Conservation (phyloP, 306 rosid genomes). For the Acmispon strigosus region DNA sequence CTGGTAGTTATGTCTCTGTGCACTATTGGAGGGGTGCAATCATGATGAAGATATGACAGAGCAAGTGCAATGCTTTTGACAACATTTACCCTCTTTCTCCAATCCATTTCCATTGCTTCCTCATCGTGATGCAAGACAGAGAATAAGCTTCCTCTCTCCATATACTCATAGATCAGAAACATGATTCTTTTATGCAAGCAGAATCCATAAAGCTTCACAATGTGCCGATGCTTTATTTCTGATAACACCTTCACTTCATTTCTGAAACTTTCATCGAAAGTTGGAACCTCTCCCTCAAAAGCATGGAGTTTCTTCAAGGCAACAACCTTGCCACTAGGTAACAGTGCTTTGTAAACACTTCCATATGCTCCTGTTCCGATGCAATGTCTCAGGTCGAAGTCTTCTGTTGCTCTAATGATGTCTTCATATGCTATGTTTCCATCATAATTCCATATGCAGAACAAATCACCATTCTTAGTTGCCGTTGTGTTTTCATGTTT, state of each 20-base stretch:
- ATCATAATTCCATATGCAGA: neutral
- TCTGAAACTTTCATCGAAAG: too few relatives aligned
- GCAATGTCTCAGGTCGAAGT: neutral
- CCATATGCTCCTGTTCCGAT: too few relatives aligned
- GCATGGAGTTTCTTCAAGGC: too few relatives aligned
- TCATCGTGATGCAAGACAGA: neutral
- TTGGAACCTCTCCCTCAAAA: too few relatives aligned
- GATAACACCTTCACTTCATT: too few relatives aligned
- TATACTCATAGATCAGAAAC: conserved; percentile 3
- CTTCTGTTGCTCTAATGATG: neutral
- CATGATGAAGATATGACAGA: neutral
- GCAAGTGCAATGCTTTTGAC: neutral
- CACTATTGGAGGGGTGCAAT: neutral
- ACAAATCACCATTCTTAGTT: neutral
- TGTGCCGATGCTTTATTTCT: too few relatives aligned
- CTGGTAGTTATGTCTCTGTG: neutral
- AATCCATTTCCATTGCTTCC: too few relatives aligned
- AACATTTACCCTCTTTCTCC: too few relatives aligned
- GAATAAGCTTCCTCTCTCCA: conserved; percentile 8
- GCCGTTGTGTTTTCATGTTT: neutral
- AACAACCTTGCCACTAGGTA: too few relatives aligned
- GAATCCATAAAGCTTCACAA: too few relatives aligned
- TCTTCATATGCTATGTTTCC: neutral
- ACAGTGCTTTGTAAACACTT: too few relatives aligned
- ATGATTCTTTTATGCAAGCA: neutral